Evolutionary conservation across 805 yeast species (phyloP), one percentile per base, ranked within the genome.

Genomic region (Pichia scutulata): DNA sequence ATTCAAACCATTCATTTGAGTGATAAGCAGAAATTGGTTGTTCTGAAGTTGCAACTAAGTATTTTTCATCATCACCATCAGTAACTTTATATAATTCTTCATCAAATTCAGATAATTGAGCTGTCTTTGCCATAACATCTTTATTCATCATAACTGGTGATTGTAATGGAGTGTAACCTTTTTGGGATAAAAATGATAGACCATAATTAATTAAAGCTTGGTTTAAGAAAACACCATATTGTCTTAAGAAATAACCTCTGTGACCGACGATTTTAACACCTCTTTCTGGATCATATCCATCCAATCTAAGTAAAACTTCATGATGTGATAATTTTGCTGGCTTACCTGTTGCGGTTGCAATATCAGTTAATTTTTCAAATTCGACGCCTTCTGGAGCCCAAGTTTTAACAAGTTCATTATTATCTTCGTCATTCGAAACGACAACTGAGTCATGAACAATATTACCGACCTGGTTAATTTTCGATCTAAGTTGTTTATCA

Each of bases 121-220:
- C 99, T 59, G 99, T 93, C 73, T 88, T 90, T 60, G 98, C 98
- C 99, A 93, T 93, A 51, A 89, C 95, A 52, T 93, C 98, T 74
- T 93, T 93, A 82, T 93, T 93, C 97, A 93, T 89, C 99, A 93
- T 93, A 43, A 92, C 97, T 52, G 99, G 99, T 16, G 99, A 95
- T 76, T 93, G 99, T 70, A 93, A 77, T 56, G 98, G 96, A 49
- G 76, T 75, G 76, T 89, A 93, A 47, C 83, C 89, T 60, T 83
- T 80, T 19, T 51, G 30, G 56, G 87, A 79, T 68, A 93, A 78
- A 72, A 89, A 90, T 53, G 78, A 76, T 66, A 93, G 79, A 60
- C 99, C 99, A 66, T 90, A 92, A 80, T 90, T 93, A 70, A 93
- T 93, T 69, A 93, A 77, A 42, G 99, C 99, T 75, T 93, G 98